Conservation (phyloP, 1,284 basidiomycete genomes). For the Cryptococcus sp. region DNA sequence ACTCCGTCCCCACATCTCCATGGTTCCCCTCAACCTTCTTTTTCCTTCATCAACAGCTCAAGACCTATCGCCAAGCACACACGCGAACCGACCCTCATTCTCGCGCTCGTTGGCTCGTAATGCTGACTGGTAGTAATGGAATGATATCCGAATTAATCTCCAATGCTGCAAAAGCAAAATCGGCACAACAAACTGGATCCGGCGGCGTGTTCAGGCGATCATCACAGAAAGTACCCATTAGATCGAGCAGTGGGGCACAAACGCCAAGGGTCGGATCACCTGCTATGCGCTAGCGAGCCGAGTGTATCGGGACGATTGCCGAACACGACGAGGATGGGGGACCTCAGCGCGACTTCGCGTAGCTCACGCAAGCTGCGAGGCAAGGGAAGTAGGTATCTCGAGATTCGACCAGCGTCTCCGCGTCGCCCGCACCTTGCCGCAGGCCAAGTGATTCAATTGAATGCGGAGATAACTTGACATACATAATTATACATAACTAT, state of each 20-base stretch:
- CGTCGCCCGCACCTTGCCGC: too few species aligned
- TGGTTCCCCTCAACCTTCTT: not conserved
- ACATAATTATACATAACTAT: not conserved
- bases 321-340: too few species aligned
- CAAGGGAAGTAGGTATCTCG: too few species aligned
- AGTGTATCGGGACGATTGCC: too few species aligned
- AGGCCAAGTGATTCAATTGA: too few species aligned
- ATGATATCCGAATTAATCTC: conserved; percentile 49
- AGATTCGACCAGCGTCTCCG: too few species aligned
- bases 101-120: not conserved
- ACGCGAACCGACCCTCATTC: too few species aligned
- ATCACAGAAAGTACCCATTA: conserved; percentile 4
- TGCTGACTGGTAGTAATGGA: conserved; percentile 37
- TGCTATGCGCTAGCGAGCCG: conserved; percentile 1
- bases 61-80: too few species aligned
- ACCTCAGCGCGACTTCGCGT: too few species aligned
- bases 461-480: too few species aligned
- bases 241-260: not conserved
- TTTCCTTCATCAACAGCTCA: too few species aligned
- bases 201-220: conserved; percentile 34
- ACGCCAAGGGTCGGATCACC: conserved; percentile 3
- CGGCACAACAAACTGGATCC: conserved; percentile 20
- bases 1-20: not conserved
- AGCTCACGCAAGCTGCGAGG: too few species aligned
- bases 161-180: conserved; percentile 46